Conservation (phyloP, 225 moss, liverwort and hornwort genomes). For the Marchantia paleacea region DNA sequence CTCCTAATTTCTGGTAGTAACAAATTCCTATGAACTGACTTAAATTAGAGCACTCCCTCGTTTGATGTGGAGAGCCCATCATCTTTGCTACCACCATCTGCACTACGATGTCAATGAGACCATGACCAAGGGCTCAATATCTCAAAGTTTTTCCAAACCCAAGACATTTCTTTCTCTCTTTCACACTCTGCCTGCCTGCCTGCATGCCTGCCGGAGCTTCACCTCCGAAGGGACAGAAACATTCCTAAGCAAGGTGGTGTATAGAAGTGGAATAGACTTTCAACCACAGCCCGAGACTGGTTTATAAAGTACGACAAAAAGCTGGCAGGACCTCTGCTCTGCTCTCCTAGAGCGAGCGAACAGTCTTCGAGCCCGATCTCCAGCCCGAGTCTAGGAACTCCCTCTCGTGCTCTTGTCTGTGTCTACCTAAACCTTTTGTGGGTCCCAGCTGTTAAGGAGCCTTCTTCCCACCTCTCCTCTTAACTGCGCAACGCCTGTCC, state of each 20-base stretch:
- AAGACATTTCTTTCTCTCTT: constrained; percentile 13
- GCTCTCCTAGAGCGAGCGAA: neutral
- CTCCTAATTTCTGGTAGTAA: constrained; percentile 45
- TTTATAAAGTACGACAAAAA: constrained; percentile 18
- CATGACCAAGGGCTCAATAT: neutral
- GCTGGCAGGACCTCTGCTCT: constrained; percentile 8
- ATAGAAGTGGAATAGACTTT: neutral
- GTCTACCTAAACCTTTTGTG: constrained; percentile 1
- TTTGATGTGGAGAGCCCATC: constrained; percentile 7
- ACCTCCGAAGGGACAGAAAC: neutral
- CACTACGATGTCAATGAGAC: neutral
- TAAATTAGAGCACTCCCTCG: constrained; percentile 17
- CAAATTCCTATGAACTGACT: constrained; percentile 17
- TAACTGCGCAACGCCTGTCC: neutral
- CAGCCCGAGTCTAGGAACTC: neutral
- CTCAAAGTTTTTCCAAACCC: neutral
- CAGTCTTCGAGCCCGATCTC: neutral
- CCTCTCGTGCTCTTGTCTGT: neutral
- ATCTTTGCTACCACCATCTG: constrained; percentile 12
- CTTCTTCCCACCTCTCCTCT: neutral
- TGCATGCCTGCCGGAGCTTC: neutral
- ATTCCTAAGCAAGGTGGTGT: neutral
- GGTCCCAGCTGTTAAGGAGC: constrained; percentile 5
- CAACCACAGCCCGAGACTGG: neutral
- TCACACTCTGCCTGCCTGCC: constrained; percentile 4